Conservation (phyloP, 192 early-diverging fungal genomes). For the Spinellus fusiger region DNA sequence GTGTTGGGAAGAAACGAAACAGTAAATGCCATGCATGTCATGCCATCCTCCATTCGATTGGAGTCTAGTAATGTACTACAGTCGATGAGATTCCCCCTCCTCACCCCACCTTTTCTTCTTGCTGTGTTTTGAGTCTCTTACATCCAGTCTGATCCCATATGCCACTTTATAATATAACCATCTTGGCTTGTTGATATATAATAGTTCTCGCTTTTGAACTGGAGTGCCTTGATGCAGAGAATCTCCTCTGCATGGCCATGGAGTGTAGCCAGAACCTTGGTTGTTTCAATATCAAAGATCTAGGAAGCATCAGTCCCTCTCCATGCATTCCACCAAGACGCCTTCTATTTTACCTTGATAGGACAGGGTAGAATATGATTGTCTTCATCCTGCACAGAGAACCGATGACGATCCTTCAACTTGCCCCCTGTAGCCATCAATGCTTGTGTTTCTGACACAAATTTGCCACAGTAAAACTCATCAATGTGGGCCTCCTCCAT, state of each 20-base stretch:
- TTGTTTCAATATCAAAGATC: conserved; percentile 75
- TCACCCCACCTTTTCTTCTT: background rate
- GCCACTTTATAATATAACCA: conserved; percentile 90
- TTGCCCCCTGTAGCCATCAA: conserved; percentile 83
- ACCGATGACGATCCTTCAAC: conserved; percentile 81
- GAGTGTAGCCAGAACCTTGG: conserved; percentile 66
- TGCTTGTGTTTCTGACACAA: conserved; percentile 32
- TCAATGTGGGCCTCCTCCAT: conserved; percentile 74
- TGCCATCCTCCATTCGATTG: conserved; percentile 75
- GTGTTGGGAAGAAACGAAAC: conserved; percentile 89
- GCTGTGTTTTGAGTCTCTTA: conserved; percentile 21
- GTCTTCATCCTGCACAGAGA: conserved; percentile 88
- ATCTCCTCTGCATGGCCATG: conserved; percentile 90
- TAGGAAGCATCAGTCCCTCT: conserved; percentile 5
- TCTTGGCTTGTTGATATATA: conserved; percentile 90
- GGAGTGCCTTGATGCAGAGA: conserved; percentile 71
- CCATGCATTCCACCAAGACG: background rate
- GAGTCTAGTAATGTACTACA: conserved; percentile 52
- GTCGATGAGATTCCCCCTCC: background rate
- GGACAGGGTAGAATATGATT: conserved; percentile 93
- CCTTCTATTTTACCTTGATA: conserved; percentile 53
- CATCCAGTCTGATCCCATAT: conserved; percentile 77
- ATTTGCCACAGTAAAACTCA: conserved; percentile 84
- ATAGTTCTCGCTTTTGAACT: conserved; percentile 77
- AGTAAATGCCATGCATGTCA: conserved; percentile 95